A percentile compares a stretch with the other conserved stretches of the same genome.
These are phyloP conservation scores for Pythium diclinum DNA, from an alignment of 352 stramenopile genomes.

Conservation along the genomic window DNA sequence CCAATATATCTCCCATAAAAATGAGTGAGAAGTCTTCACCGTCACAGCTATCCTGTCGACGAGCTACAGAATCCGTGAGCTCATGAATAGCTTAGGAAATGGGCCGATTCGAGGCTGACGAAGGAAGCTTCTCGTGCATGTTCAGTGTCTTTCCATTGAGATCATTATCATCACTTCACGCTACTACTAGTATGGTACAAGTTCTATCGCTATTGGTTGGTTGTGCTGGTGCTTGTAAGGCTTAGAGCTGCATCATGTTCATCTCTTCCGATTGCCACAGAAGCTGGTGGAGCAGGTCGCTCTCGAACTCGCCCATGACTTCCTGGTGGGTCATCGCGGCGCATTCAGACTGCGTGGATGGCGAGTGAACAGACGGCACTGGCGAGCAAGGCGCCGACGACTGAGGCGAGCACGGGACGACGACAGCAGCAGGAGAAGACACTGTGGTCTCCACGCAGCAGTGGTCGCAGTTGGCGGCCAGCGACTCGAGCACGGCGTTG, in stretches of 20 bases:
- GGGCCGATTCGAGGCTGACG: too few species aligned
- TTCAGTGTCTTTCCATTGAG: neutral
- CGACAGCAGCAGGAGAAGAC: neutral
- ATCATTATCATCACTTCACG: neutral
- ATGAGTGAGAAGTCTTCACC: neutral
- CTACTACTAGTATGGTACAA: neutral
- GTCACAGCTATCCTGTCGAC: too few species aligned
- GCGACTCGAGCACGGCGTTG: conserved; percentile 35
- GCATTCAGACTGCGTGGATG: conserved; percentile 20
- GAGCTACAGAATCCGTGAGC: too few species aligned
- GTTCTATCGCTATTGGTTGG: conserved; percentile 6
- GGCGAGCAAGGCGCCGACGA: conserved; percentile 11
- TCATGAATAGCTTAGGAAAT: too few species aligned
- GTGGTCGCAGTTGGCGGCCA: conserved; percentile 27
- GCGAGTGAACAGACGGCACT: conserved; percentile 17
- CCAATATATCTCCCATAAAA: neutral
- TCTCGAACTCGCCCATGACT: conserved; percentile 26
- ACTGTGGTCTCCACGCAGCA: conserved; percentile 21
- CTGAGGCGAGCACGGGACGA: conserved; percentile 10
- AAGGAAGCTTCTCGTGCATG: neutral
- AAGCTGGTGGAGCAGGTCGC: conserved; percentile 27
- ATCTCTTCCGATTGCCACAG: conserved; percentile 30
- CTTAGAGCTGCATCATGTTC: conserved; percentile 18
- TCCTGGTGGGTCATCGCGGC: conserved; percentile 18
- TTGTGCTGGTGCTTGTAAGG: neutral